These are phyloP conservation scores for Patellifolia procumbens DNA, from an alignment of 179 eudicot genomes.

Conservation along the genomic window DNA sequence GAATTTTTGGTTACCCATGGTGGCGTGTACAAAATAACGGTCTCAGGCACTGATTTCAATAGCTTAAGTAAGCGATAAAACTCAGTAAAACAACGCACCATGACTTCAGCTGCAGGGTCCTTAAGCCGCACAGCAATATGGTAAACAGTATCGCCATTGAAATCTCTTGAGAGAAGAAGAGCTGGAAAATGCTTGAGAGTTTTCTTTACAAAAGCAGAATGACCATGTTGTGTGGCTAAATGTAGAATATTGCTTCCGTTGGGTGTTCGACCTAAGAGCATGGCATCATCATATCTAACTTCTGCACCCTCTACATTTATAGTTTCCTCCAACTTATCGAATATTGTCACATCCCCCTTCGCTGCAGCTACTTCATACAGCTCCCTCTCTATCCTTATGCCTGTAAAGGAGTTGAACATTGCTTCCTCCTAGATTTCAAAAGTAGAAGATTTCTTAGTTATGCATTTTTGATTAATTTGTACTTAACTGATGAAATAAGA, in stretches of 20 bases:
- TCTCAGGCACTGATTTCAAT: background rate
- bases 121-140: background rate
- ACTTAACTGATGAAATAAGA: too few relatives aligned
- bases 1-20: background rate
- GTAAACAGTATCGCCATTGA: background rate
- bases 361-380: background rate
- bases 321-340: background rate
- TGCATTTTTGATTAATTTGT: too few relatives aligned
- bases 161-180: background rate
- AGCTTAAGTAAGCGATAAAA: background rate
- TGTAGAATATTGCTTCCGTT: background rate
- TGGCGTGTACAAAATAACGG: background rate
- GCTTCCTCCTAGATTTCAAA: background rate
- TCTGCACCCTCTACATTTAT: background rate
- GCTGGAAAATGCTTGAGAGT: background rate
- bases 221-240: background rate
- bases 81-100: background rate
- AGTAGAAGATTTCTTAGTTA: too few relatives aligned
- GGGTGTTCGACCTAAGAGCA: background rate
- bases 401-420: background rate
- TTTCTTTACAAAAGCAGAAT: background rate
- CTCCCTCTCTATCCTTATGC: background rate
- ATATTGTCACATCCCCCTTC: background rate
- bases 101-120: conserved; percentile 1
- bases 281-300: background rate